phyloP scores from a whole-genome alignment of 169 alveolate species.

The Cryptosporidium tyzzeri region DNA sequence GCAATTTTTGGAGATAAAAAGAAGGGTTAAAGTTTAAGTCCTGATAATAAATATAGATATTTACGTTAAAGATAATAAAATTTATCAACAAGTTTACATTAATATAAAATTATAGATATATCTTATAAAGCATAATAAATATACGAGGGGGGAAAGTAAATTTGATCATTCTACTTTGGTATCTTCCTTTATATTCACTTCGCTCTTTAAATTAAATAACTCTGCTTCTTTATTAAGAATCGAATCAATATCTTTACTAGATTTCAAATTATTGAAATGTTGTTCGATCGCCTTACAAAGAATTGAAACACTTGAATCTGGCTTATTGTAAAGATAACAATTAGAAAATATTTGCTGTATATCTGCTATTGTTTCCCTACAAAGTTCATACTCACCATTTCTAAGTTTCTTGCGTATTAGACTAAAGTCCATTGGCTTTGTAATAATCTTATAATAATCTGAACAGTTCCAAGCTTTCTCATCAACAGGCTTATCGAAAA shows the following conservation, averaged over 20 bases:
- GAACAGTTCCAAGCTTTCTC: conserved; percentile 90
- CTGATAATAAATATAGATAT: background rate
- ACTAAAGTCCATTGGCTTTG: conserved; percentile 89
- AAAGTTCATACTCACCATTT: conserved; percentile 83
- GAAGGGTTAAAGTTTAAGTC: background rate
- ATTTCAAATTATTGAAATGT: conserved; percentile 82
- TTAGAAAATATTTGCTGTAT: conserved; percentile 87
- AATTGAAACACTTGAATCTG: conserved; percentile 87
- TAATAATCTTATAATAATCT: conserved; percentile 89
- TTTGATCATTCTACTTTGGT: background rate
- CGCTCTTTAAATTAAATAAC: conserved; percentile 28
- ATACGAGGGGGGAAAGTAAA: background rate
- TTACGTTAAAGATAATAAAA: background rate
- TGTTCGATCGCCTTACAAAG: conserved; percentile 87
- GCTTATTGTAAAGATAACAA: conserved; percentile 87
- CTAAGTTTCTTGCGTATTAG: conserved; percentile 85
- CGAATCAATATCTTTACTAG: conserved; percentile 47
- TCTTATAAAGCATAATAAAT: background rate
- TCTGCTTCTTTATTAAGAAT: conserved; percentile 36
- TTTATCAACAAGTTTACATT: background rate
- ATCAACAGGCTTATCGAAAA: conserved; percentile 90
- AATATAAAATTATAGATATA: conserved; percentile 1
- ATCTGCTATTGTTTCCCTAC: conserved; percentile 86
- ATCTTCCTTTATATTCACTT: background rate
- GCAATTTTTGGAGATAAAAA: conserved; percentile 88